These are phyloP conservation scores for Oryza nivara DNA, from an alignment of 176 grass and related monocot genomes.

Conservation along the genomic window DNA sequence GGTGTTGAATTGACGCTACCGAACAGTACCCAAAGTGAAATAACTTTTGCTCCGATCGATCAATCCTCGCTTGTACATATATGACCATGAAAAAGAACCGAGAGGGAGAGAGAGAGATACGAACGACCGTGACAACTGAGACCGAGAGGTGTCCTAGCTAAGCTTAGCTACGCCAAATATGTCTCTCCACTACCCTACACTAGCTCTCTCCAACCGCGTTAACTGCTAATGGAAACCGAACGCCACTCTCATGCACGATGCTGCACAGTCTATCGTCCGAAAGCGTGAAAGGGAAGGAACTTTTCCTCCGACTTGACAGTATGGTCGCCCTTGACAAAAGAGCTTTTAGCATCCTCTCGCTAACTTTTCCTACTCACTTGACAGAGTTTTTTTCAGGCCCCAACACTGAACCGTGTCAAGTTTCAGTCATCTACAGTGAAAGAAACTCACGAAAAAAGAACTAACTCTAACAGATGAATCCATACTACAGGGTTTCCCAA, in stretches of 20 bases:
- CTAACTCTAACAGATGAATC: background rate
- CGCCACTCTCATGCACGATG: background rate
- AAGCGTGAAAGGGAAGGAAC: background rate
- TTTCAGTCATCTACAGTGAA: background rate
- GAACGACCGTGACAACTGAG: background rate
- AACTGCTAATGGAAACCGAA: constrained; percentile 2
- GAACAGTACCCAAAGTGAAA: background rate
- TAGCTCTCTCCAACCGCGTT: background rate
- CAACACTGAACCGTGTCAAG: background rate
- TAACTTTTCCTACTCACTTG: background rate
- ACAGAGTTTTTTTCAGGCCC: background rate
- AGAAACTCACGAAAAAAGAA: background rate
- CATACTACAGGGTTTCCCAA: no score
- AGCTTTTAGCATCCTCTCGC: background rate
- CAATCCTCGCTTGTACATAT: background rate
- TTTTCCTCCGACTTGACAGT: background rate
- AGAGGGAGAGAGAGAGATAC: background rate
- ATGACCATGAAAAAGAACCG: background rate
- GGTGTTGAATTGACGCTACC: background rate
- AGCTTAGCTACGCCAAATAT: background rate
- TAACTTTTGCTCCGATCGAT: background rate
- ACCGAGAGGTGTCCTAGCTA: background rate
- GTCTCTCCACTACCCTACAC: constrained; percentile 12
- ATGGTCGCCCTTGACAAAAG: background rate
- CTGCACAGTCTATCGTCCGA: background rate